phyloP scores from a whole-genome alignment of 2,329 filamentous ascomycete species.

The Talaromyces verruculosus region DNA sequence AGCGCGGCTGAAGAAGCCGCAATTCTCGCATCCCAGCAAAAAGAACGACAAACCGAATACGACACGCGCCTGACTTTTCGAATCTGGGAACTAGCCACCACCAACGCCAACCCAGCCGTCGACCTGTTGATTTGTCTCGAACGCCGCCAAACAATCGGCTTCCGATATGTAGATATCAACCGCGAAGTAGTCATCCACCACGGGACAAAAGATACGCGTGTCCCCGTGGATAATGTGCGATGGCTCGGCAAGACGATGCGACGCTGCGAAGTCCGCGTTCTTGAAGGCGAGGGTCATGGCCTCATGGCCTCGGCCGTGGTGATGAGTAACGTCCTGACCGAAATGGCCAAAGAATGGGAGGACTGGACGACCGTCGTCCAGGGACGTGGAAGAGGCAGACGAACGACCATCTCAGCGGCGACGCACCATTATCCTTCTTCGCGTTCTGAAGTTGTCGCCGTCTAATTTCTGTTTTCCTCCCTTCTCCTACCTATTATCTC shows the following conservation, averaged over 20 bases:
- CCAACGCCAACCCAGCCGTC: slow-evolving; percentile 87
- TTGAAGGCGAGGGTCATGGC: slow-evolving; percentile 90
- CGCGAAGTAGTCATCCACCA: slow-evolving; percentile 91
- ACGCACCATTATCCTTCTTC: slow-evolving; percentile 22
- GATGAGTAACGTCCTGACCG: slow-evolving; percentile 91
- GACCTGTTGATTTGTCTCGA: slow-evolving; percentile 92
- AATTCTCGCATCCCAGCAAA: slow-evolving; percentile 31
- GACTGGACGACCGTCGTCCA: slow-evolving; percentile 69
- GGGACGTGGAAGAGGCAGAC: slow-evolving; percentile 36
- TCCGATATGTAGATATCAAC: slow-evolving; percentile 94
- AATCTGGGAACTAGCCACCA: slow-evolving; percentile 91
- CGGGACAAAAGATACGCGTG: slow-evolving; percentile 82
- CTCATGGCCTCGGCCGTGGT: slow-evolving; percentile 92
- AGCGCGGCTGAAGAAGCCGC: slow-evolving; percentile 15
- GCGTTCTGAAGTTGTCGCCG: slow-evolving; percentile 26
- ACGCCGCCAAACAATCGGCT: slow-evolving; percentile 85
- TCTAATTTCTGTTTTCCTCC: not conserved
- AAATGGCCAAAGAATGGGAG: slow-evolving; percentile 92
- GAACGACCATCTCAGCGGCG: slow-evolving; percentile 29
- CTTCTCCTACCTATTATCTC: not conserved
- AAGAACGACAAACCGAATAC: slow-evolving; percentile 55
- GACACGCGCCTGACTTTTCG: slow-evolving; percentile 84
- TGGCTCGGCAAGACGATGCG: slow-evolving; percentile 96
- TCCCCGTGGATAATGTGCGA: slow-evolving; percentile 90
- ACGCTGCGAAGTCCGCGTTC: slow-evolving; percentile 82